Conservation (phyloP, 2,329 filamentous ascomycete species). For the Botryotinia convoluta region DNA sequence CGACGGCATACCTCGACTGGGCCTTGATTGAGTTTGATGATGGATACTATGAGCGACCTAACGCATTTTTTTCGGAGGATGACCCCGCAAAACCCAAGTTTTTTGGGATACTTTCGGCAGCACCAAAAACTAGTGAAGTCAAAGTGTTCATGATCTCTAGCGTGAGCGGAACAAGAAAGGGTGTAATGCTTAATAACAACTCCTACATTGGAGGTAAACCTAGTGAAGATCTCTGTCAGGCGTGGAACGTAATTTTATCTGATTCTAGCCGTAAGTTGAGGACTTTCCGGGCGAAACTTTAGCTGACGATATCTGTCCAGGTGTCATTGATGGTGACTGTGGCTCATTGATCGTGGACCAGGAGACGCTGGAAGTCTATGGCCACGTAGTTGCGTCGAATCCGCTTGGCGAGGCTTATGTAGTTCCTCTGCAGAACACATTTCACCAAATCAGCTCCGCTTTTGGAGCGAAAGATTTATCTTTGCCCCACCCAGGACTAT, state of each 20-base stretch:
- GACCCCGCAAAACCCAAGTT: not conserved
- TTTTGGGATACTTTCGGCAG: not conserved
- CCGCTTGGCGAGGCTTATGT: not conserved
- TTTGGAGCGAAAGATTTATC: not conserved
- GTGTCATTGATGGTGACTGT: not conserved
- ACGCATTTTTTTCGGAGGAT: not conserved
- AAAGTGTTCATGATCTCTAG: not conserved
- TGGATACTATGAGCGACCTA: not conserved
- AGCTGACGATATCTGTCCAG: fast-evolving
- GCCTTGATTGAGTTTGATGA: not conserved
- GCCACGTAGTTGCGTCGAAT: not conserved
- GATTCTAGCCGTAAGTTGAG: not conserved
- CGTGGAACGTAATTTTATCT: not conserved
- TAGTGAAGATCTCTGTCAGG: not conserved
- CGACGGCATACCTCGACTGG: not conserved
- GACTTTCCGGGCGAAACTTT: fast-evolving
- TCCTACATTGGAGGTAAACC: not conserved
- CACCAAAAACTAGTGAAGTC: not conserved
- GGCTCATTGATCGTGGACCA: not conserved
- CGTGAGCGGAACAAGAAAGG: not conserved
- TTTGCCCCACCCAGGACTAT: not conserved
- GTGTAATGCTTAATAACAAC: fast-evolving
- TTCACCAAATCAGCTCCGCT: fast-evolving
- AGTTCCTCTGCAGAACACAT: not conserved
- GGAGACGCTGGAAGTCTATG: fast-evolving